These are phyloP conservation scores for Suhomyces pyralidae DNA, from an alignment of 805 yeast species.

Conservation along the genomic window DNA sequence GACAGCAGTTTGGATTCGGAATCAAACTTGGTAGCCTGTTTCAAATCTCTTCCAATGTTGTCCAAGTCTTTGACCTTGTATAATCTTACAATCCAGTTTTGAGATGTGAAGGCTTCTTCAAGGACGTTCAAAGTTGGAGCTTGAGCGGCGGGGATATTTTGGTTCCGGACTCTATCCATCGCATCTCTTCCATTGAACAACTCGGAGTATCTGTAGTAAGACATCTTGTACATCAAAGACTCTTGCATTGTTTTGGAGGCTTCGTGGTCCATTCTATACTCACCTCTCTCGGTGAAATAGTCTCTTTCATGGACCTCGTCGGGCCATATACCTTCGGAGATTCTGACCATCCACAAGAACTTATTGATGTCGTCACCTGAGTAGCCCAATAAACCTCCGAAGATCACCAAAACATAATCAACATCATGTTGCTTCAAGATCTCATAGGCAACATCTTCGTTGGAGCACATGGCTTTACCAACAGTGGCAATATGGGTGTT, in stretches of 20 bases:
- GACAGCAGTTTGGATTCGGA: slow-evolving; percentile 30
- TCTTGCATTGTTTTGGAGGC: slow-evolving; percentile 86
- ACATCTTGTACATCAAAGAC: slow-evolving; percentile 92
- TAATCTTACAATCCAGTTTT: slow-evolving; percentile 94
- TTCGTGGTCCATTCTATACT: slow-evolving; percentile 76
- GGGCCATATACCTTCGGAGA: slow-evolving; percentile 99
- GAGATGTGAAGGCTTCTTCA: slow-evolving; percentile 93
- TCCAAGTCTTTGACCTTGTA: slow-evolving; percentile 90
- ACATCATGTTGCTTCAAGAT: slow-evolving; percentile 89
- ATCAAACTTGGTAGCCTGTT: slow-evolving; percentile 54
- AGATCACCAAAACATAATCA: slow-evolving; percentile 87
- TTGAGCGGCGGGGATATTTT: slow-evolving; percentile 54
- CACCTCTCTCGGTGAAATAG: slow-evolving; percentile 82
- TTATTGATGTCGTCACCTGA: slow-evolving; percentile 96
- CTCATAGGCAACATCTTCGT: slow-evolving; percentile 84
- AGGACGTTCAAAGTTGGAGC: slow-evolving; percentile 62
- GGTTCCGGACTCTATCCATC: slow-evolving; percentile 85
- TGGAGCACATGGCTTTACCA: slow-evolving; percentile 94
- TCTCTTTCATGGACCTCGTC: slow-evolving; percentile 89
- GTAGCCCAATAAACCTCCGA: slow-evolving; percentile 91
- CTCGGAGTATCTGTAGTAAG: slow-evolving; percentile 81
- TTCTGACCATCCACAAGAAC: slow-evolving; percentile 98
- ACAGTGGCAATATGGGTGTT: slow-evolving; percentile 99
- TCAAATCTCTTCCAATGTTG: slow-evolving; percentile 76
- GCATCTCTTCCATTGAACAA: slow-evolving; percentile 61